These are phyloP conservation scores for Phlegmacium glaucopus DNA, from an alignment of 768 basidiomycete species.

Conservation along the genomic window DNA sequence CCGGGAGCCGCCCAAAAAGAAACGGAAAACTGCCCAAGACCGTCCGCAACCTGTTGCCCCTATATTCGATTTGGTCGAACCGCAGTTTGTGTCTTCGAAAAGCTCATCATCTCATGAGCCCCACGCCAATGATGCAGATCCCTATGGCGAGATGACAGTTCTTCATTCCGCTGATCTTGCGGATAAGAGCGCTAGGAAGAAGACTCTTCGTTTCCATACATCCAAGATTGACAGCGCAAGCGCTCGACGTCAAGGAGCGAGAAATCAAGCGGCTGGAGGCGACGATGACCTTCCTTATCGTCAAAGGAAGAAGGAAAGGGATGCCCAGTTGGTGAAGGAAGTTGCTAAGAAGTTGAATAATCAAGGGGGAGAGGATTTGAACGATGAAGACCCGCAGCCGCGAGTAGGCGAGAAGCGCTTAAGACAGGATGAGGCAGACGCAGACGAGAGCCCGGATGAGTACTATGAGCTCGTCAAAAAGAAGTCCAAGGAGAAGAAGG, in stretches of 20 bases:
- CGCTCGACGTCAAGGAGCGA: slow-evolving; percentile 70
- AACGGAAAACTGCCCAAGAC: slow-evolving; percentile 47
- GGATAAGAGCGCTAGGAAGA: slow-evolving; percentile 81
- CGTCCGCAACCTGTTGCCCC: slow-evolving; percentile 29
- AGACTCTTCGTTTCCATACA: slow-evolving; percentile 90
- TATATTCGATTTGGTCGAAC: slow-evolving; percentile 79
- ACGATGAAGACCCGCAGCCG: slow-evolving; percentile 49
- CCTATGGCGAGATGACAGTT: slow-evolving; percentile 72
- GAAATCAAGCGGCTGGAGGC: slow-evolving; percentile 70
- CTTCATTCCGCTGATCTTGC: slow-evolving; percentile 70
- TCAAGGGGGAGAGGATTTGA: slow-evolving; percentile 65
- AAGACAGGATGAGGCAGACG: slow-evolving; percentile 36
- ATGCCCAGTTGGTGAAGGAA: slow-evolving; percentile 54
- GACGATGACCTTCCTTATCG: slow-evolving; percentile 95
- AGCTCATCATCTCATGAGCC: slow-evolving; percentile 22
- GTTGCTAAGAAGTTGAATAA: slow-evolving; percentile 39
- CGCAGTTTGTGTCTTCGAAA: slow-evolving; percentile 54
- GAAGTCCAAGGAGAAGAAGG: slow-evolving; percentile 66
- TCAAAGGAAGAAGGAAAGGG: slow-evolving; percentile 64
- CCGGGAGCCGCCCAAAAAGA: slow-evolving; percentile 55
- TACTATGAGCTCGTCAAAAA: slow-evolving; percentile 92
- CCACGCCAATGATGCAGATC: slow-evolving; percentile 36
- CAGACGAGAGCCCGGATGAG: slow-evolving; percentile 55
- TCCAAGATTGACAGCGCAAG: slow-evolving; percentile 84
- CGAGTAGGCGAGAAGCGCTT: slow-evolving; percentile 31